These are phyloP conservation scores for Mycena kentingensis DNA, from an alignment of 768 basidiomycete species.

Conservation along the genomic window DNA sequence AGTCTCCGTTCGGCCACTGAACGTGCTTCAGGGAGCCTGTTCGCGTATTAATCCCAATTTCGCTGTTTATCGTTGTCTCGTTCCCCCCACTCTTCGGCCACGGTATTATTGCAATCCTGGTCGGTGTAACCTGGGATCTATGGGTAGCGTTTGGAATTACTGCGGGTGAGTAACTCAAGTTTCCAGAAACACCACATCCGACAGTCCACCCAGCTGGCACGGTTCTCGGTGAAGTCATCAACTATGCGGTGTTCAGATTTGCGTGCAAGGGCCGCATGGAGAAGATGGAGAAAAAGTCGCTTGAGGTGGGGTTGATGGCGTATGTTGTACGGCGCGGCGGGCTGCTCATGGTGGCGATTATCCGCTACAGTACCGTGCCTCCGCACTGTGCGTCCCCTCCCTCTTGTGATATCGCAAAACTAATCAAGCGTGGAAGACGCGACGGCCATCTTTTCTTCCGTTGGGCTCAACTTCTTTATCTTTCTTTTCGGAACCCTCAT, in stretches of 20 bases:
- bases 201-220: background rate
- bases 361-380: background rate
- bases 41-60: constrained; percentile 5
- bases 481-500: constrained; percentile 8
- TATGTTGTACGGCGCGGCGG: background rate
- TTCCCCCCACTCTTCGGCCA: constrained; percentile 16
- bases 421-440: background rate
- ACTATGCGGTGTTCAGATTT: constrained; percentile 5
- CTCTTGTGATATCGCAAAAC: background rate
- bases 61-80: constrained; percentile 5
- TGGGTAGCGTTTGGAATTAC: constrained; percentile 4
- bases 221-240: constrained; percentile 15
- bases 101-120: constrained; percentile 5
- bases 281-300: background rate
- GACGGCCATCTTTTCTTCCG: constrained; percentile 12
- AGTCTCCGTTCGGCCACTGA: background rate
- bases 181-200: background rate
- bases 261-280: background rate
- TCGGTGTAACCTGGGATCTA: constrained; percentile 12
- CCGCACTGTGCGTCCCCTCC: background rate
- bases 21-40: background rate
- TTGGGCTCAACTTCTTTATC: constrained; percentile 5
- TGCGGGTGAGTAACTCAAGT: background rate
- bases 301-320: background rate
- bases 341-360: background rate